Evolutionary conservation across 2,329 filamentous ascomycete genomes (phyloP).

Genomic region (Pestalotiopsis sp.): DNA sequence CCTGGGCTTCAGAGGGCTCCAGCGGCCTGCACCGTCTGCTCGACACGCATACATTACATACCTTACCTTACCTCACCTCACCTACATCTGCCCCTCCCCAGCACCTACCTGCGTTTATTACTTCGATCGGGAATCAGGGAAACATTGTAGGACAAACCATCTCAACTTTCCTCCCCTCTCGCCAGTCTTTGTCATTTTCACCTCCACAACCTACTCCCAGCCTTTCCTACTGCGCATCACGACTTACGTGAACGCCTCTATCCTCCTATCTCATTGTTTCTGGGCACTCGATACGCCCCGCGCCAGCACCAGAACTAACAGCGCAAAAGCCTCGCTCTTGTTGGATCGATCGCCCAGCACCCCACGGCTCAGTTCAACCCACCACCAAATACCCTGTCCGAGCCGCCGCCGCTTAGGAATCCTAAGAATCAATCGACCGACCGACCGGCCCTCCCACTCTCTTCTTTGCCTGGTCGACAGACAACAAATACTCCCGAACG

Average conservation of each 20-base stretch:
- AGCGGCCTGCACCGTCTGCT: not conserved
- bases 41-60: not conserved
- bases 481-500: no score
- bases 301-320: not conserved
- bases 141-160: not conserved
- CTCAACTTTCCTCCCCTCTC: not conserved
- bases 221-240: not conserved
- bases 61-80: not conserved
- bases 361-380: not conserved
- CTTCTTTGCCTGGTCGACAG: not conserved
- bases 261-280: not conserved
- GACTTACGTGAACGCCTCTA: not conserved
- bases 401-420: not conserved
- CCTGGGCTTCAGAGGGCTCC: not conserved
- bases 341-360: not conserved
- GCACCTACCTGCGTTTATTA: not conserved
- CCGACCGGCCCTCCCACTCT: not conserved
- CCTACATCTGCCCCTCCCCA: constrained; percentile 5
- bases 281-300: not conserved
- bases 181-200: not conserved
- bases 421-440: not conserved
- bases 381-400: not conserved
- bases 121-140: not conserved
- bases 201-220: not conserved
- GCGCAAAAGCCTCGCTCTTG: constrained; percentile 4